A percentile compares a stretch with the other conserved stretches of the same genome.
Evolutionary conservation across 1,284 basidiomycete genomes (phyloP).

Genomic region (Rhizoctonia solani): DNA sequence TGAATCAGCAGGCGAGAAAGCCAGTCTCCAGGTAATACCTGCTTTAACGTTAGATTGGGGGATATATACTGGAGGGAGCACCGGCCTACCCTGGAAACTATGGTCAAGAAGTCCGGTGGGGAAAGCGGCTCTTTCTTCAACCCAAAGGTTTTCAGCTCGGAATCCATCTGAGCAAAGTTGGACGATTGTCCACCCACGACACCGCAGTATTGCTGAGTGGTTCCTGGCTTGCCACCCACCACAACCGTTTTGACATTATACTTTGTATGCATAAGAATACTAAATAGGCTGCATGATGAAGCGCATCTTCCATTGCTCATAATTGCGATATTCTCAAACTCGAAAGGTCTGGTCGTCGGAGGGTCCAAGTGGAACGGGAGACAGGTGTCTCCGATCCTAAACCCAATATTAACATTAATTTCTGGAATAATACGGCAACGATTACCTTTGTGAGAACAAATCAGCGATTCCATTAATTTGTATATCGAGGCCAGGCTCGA

Average conservation of each 20-base stretch:
- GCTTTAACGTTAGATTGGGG: conserved; percentile 44
- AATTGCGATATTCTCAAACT: conserved; percentile 28
- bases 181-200: conserved; percentile 64
- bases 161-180: conserved; percentile 59
- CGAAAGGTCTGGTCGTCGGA: conserved; percentile 20
- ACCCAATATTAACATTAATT: background rate
- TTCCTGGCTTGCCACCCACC: conserved; percentile 55
- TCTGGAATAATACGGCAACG: background rate
- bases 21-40: conserved; percentile 66
- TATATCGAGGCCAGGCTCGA: conserved; percentile 5
- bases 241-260: conserved; percentile 62
- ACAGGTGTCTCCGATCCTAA: conserved; percentile 13
- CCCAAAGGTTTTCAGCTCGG: conserved; percentile 59
- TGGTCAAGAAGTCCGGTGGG: conserved; percentile 61
- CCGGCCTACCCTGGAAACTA: conserved; percentile 34
- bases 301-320: conserved; percentile 28
- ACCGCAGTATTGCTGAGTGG: conserved; percentile 62
- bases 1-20: conserved; percentile 57
- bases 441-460: conserved; percentile 16
- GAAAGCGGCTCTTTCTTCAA: conserved; percentile 62
- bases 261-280: conserved; percentile 64
- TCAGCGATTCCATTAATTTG: conserved; percentile 19
- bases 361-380: conserved; percentile 9
- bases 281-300: conserved; percentile 15
- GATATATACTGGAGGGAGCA: conserved; percentile 55